A percentile compares a stretch with the other conserved stretches of the same genome.
These are phyloP conservation scores for Scheffersomyces parashehatae DNA, from an alignment of 1,139 yeast genomes.

Conservation along the genomic window DNA sequence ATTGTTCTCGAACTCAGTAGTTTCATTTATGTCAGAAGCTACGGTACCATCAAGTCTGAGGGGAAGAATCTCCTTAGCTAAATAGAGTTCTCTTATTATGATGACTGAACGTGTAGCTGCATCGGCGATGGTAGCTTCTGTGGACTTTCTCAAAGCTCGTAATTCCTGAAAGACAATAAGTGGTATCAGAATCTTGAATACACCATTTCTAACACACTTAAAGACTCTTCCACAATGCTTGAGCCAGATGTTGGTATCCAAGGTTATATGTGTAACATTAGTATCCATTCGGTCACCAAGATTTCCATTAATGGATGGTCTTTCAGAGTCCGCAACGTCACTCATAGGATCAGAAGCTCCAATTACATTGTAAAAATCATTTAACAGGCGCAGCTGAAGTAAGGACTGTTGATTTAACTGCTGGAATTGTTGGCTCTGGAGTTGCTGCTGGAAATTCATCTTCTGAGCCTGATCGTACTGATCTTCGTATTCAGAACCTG, in stretches of 20 bases:
- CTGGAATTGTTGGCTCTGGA: constrained; percentile 14
- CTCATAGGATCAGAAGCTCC: constrained; percentile 20
- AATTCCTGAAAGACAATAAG: constrained; percentile 77
- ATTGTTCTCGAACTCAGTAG: constrained; percentile 62
- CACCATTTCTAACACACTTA: constrained; percentile 63
- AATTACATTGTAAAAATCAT: constrained; percentile 26
- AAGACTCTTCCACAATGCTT: constrained; percentile 77
- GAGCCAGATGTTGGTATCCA: constrained; percentile 80
- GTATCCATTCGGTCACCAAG: constrained; percentile 55
- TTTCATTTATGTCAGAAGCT: constrained; percentile 56
- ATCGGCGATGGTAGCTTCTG: constrained; percentile 75
- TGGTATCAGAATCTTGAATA: constrained; percentile 63
- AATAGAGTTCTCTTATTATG: constrained; percentile 65
- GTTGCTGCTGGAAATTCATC: constrained; percentile 8
- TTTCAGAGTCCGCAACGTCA: constrained; percentile 5
- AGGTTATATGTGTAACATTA: constrained; percentile 57
- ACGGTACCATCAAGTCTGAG: constrained; percentile 57
- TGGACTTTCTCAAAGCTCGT: constrained; percentile 69
- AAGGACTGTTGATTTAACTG: constrained; percentile 6
- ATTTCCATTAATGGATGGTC: constrained; percentile 32
- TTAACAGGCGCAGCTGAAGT: constrained; percentile 11
- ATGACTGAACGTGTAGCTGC: constrained; percentile 81
- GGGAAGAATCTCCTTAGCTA: constrained; percentile 52
- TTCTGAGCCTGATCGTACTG: constrained; percentile 3
- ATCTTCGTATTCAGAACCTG: constrained; percentile 17